Conservation (phyloP, 129 eudicot genomes). For the Oenanthe sinensis region DNA sequence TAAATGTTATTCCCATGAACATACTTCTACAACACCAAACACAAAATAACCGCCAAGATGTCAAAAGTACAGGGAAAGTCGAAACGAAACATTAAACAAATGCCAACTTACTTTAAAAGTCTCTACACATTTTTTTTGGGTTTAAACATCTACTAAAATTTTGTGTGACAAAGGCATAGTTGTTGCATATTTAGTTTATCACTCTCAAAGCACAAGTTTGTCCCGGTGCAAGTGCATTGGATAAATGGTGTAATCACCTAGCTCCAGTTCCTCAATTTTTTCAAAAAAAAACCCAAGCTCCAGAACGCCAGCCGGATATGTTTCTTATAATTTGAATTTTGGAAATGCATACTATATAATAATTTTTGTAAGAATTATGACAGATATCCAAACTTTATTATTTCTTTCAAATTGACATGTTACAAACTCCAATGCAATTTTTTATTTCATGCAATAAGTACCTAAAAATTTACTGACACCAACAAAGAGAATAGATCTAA, state of each 20-base stretch:
- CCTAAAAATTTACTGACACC: neutral
- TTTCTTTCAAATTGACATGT: no score
- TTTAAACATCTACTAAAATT: neutral
- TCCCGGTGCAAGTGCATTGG: neutral
- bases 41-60: neutral
- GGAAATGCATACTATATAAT: neutral
- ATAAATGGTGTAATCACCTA: neutral
- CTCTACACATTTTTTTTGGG: neutral
- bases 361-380: no score
- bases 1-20: neutral
- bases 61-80: neutral
- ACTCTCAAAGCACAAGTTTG: neutral
- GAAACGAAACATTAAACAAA: neutral
- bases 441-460: neutral
- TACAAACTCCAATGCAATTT: neutral
- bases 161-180: neutral
- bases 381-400: no score
- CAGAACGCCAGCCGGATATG: neutral
- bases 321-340: neutral
- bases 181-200: neutral
- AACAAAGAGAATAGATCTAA: neutral
- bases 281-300: neutral
- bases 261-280: neutral
- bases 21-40: neutral
- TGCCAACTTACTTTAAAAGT: neutral